A percentile compares a stretch with the other conserved stretches of the same genome.
phyloP scores from a whole-genome alignment of 2,329 filamentous ascomycete species.

The Alternaria tenuissima region DNA sequence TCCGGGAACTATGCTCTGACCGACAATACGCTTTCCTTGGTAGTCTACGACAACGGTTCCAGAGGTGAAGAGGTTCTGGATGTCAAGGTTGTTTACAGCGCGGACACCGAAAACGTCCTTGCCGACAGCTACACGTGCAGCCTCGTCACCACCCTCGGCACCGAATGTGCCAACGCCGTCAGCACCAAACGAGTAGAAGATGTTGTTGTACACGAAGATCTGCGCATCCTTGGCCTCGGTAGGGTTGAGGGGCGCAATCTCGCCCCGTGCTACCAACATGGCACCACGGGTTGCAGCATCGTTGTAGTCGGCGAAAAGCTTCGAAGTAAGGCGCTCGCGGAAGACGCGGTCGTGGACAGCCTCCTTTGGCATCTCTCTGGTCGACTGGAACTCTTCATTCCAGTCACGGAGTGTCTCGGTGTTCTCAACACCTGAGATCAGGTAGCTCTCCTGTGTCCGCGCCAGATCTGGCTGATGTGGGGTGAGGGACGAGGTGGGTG shows the following conservation, averaged over 20 bases:
- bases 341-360: constrained; percentile 96
- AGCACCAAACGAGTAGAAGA: constrained; percentile 98
- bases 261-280: constrained; percentile 88
- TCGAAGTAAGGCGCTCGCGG: constrained; percentile 90
- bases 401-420: constrained; percentile 94
- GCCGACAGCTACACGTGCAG: constrained; percentile 91
- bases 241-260: constrained; percentile 92
- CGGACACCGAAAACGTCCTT: constrained; percentile 96
- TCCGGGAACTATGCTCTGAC: constrained; percentile 96
- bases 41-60: constrained; percentile 98
- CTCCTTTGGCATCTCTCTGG: constrained; percentile 90
- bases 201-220: constrained; percentile 99
- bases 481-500: constrained; percentile 68
- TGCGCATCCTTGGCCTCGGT: constrained; percentile 92
- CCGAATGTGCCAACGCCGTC: constrained; percentile 98
- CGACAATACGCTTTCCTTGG: constrained; percentile 94
- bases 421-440: constrained; percentile 90
- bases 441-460: constrained; percentile 89
- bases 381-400: constrained; percentile 99
- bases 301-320: constrained; percentile 97
- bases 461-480: constrained; percentile 84
- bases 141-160: constrained; percentile 94
- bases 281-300: constrained; percentile 93
- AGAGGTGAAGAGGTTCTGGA: constrained; percentile 91
- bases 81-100: constrained; percentile 95